Evolutionary conservation across 345 rosid genomes (phyloP).

Genomic region (Moricandia arvensis): DNA sequence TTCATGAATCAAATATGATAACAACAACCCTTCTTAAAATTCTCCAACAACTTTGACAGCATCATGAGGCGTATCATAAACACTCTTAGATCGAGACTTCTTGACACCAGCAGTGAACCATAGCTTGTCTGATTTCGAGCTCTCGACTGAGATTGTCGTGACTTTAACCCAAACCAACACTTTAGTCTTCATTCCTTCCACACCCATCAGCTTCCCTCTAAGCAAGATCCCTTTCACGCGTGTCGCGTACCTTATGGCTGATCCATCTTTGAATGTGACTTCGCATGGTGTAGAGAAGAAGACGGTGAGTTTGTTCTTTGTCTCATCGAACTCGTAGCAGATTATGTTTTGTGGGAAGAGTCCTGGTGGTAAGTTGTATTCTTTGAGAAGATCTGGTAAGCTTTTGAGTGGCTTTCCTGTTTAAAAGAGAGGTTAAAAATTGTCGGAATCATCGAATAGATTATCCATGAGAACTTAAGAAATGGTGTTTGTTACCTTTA

Average conservation of each 20-base stretch:
- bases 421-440: background rate
- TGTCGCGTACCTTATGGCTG: conserved; percentile 69
- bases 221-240: conserved; percentile 76
- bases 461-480: background rate
- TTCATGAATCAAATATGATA: conserved; percentile 29
- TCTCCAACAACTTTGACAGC: conserved; percentile 70
- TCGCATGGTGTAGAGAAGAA: conserved; percentile 76
- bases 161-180: conserved; percentile 92
- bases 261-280: conserved; percentile 83
- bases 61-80: conserved; percentile 57
- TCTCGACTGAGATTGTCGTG: conserved; percentile 63
- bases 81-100: conserved; percentile 74
- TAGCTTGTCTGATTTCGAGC: conserved; percentile 81
- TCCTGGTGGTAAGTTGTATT: conserved; percentile 85
- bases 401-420: conserved; percentile 74
- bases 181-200: conserved; percentile 98
- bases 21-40: conserved; percentile 42
- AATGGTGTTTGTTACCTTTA: conserved; percentile 53
- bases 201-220: conserved; percentile 72
- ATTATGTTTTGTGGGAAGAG: conserved; percentile 82
- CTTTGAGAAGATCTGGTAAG: conserved; percentile 85
- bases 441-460: background rate
- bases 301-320: conserved; percentile 77
- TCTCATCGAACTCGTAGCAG: conserved; percentile 85
- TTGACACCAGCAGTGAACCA: conserved; percentile 94